Percentiles rank a stretch among this genome's conserved stretches.
phyloP scores from a whole-genome alignment of 139 green algal species.

The Volvox africanus region DNA sequence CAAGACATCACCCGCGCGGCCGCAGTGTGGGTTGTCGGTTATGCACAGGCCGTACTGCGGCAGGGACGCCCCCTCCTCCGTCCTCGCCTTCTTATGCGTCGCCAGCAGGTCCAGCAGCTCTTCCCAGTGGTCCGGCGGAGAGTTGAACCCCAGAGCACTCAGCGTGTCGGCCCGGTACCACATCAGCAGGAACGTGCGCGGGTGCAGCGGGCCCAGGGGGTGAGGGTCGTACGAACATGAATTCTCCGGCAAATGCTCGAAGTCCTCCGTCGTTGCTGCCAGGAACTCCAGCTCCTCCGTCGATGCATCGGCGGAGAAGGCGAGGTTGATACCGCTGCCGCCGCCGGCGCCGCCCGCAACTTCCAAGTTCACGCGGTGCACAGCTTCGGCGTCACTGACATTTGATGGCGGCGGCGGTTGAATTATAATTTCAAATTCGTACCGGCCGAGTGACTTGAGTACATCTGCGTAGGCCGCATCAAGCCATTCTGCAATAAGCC shows the following conservation, averaged over 20 bases:
- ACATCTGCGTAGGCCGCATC: neutral
- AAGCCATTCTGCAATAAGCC: neutral
- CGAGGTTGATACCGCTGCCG: neutral
- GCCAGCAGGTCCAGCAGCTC: neutral
- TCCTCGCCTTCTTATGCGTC: neutral
- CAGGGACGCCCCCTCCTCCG: neutral
- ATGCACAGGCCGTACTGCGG: constrained; percentile 31
- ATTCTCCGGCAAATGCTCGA: constrained; percentile 2
- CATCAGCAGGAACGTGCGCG: constrained; percentile 26
- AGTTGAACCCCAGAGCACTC: neutral
- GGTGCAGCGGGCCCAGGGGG: constrained; percentile 1
- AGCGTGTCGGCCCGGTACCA: constrained; percentile 20
- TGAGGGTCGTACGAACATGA: neutral
- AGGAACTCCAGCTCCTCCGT: neutral
- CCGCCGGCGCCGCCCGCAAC: neutral
- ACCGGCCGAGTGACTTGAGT: neutral
- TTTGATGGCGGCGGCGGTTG: neutral
- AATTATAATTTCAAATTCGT: neutral
- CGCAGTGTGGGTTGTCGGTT: neutral
- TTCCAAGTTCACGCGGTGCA: neutral
- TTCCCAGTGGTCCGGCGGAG: constrained; percentile 16
- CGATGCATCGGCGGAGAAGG: neutral
- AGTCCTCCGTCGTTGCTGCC: neutral
- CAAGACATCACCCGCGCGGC: constrained; percentile 6
- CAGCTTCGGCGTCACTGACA: neutral